Evolutionary conservation across 1,284 basidiomycete species (phyloP).

Genomic region (Fomes fomentarius): DNA sequence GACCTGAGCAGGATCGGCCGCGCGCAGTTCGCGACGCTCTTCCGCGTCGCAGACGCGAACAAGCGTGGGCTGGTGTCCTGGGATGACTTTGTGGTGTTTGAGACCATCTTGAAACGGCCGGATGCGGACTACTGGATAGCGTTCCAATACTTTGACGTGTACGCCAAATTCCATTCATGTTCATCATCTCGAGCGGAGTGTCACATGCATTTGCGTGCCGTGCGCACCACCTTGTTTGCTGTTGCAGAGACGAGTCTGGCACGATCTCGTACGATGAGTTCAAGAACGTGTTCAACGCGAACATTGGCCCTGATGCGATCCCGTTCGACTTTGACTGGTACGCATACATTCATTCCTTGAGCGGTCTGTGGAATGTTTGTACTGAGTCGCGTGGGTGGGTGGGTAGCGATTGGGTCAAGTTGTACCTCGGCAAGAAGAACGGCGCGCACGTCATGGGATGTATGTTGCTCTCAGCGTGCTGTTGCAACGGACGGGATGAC

Average conservation of each 20-base stretch:
- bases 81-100: slow-evolving; percentile 94
- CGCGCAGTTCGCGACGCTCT: slow-evolving; percentile 86
- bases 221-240: slow-evolving; percentile 1
- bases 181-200: not conserved
- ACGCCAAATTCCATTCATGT: slow-evolving; percentile 34
- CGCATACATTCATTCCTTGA: slow-evolving; percentile 24
- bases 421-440: slow-evolving; percentile 91
- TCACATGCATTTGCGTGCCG: slow-evolving; percentile 16
- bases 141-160: slow-evolving; percentile 96
- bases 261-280: slow-evolving; percentile 92
- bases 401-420: slow-evolving; percentile 87
- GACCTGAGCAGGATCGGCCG: slow-evolving; percentile 86
- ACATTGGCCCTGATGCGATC: slow-evolving; percentile 80
- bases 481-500: slow-evolving; percentile 11
- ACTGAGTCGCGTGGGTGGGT: slow-evolving; percentile 3
- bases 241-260: slow-evolving; percentile 79
- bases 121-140: slow-evolving; percentile 97
- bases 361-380: slow-evolving; percentile 3
- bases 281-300: slow-evolving; percentile 86
- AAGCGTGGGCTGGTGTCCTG: slow-evolving; percentile 84
- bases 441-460: slow-evolving; percentile 91
- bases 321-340: slow-evolving; percentile 95
- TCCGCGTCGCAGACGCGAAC: slow-evolving; percentile 86
- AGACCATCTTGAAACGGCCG: slow-evolving; percentile 86
- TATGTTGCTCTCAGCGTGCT: slow-evolving; percentile 43